Evolutionary conservation across 805 yeast genomes (phyloP), one percentile per base, ranked within the genome.

Genomic region (Kuraishia cidri): DNA sequence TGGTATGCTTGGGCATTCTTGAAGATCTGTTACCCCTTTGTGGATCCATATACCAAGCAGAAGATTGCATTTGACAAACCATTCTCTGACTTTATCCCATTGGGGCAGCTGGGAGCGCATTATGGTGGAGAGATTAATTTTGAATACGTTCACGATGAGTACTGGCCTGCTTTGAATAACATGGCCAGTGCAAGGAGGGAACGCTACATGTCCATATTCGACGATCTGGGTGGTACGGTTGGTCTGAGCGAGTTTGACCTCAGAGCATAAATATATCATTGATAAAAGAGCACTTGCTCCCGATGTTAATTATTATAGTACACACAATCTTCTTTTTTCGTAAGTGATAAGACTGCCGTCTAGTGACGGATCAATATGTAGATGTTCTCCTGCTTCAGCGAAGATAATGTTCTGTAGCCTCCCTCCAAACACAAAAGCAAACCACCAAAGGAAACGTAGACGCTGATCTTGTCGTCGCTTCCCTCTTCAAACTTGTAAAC

Each of bases 391-490:
- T 90, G 97, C 60, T 90, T 92, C 58, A 92, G 75, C 47, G 76
- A 69, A 33, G 90, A 82, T 50, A 92, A 73, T 30, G 82, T 79
- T 58, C 97, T 77, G 64, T 88, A 92, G 36, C 85, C 84, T 46
- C 98, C 98, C 62, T 92, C 97, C 42, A 92, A 66, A 50, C 97
- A 81, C 76, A 90, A 72, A 46, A 92, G 68, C 47, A 92, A 70
- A 4, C 98, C 98, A 36, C 98, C 98, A 56, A 88, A 92, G 3
- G 97, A 90, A 37, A 86, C 84, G 54, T 86, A 92, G 16, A 90
- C 95, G 14, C 94, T 79, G 59, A 86, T 81, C 43, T 64, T 65
- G 49, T 78, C 84, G 37, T 60, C 63, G 40, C 69, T 74, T 42
- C 73, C 73, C 61, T 92, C 98, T 56, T 90, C 96, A 52, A 92